Evolutionary conservation across 352 stramenopile genomes (phyloP).

Genomic region (Globisporangium paddicum): DNA sequence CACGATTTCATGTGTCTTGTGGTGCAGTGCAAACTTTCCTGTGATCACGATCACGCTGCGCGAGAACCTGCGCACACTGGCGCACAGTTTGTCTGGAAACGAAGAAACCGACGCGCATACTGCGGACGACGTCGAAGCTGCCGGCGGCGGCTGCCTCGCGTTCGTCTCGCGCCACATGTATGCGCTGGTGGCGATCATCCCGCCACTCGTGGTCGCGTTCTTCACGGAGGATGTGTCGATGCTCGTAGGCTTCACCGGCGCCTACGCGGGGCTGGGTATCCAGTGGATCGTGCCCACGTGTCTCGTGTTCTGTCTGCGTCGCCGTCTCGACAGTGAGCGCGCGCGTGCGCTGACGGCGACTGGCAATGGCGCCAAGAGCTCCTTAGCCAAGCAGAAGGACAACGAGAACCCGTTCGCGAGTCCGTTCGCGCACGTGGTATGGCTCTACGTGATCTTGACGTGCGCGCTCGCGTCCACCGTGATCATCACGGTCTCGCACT

Average conservation of each 20-base stretch:
- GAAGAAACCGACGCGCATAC: slow-evolving; percentile 7
- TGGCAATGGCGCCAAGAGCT: not conserved
- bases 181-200: slow-evolving; percentile 66
- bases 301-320: slow-evolving; percentile 69
- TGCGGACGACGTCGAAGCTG: slow-evolving; percentile 15
- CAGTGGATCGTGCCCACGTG: slow-evolving; percentile 84
- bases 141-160: slow-evolving; percentile 10
- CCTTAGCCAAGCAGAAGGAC: not conserved
- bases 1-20: not conserved
- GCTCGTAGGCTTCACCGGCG: slow-evolving; percentile 83
- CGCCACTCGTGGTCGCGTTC: slow-evolving; percentile 76
- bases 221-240: slow-evolving; percentile 88
- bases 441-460: slow-evolving; percentile 64
- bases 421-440: slow-evolving; percentile 55
- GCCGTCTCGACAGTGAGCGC: slow-evolving; percentile 36
- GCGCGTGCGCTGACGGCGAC: not conserved
- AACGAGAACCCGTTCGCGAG: slow-evolving; percentile 72
- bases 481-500: slow-evolving; percentile 71
- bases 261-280: slow-evolving; percentile 82
- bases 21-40: slow-evolving; percentile 69
- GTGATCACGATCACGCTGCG: slow-evolving; percentile 85
- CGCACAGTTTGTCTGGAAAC: slow-evolving; percentile 34
- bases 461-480: slow-evolving; percentile 56
- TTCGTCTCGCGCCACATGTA: slow-evolving; percentile 63
- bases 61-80: slow-evolving; percentile 77